phyloP scores from a whole-genome alignment of 202 grass and related monocot species.

The Elaeis oleifera region DNA sequence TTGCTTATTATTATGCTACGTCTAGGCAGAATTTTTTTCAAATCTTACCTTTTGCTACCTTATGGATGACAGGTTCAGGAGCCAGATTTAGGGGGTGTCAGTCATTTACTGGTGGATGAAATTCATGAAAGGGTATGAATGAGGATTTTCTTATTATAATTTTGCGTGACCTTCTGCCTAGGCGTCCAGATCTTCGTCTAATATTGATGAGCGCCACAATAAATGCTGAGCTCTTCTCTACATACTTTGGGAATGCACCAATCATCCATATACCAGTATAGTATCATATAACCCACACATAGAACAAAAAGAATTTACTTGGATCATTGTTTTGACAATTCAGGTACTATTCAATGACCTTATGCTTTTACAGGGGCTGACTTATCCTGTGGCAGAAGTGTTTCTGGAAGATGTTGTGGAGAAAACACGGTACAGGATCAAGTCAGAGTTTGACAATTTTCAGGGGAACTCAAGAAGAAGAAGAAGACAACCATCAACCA shows the following conservation, averaged over 20 bases:
- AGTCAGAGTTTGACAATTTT: conserved; percentile 60
- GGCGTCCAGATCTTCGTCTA: conserved; percentile 68
- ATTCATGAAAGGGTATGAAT: conserved; percentile 99
- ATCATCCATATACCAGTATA: conserved; percentile 91
- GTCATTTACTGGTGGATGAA: conserved; percentile 88
- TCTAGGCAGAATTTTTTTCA: conserved; percentile 18
- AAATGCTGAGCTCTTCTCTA: conserved; percentile 94
- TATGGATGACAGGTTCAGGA: conserved; percentile 65
- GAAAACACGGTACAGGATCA: conserved; percentile 74
- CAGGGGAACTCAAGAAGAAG: conserved; percentile 68
- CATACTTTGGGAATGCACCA: conserved; percentile 72
- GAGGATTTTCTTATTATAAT: conserved; percentile 99
- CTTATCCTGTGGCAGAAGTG: conserved; percentile 75
- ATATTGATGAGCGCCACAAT: conserved; percentile 98
- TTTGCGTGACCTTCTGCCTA: conserved; percentile 78
- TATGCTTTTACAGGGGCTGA: conserved; percentile 54
- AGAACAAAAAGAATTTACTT: no score
- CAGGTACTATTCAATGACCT: no score
- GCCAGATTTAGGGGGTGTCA: conserved; percentile 70
- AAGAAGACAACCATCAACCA: conserved; percentile 46
- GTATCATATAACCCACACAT: no score
- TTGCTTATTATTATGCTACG: background rate
- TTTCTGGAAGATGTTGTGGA: conserved; percentile 87
- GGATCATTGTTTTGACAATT: no score
- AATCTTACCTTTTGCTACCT: conserved; percentile 10